Evolutionary conservation across 1,284 basidiomycete genomes (phyloP).

Genomic region (Tilletia setariae): DNA sequence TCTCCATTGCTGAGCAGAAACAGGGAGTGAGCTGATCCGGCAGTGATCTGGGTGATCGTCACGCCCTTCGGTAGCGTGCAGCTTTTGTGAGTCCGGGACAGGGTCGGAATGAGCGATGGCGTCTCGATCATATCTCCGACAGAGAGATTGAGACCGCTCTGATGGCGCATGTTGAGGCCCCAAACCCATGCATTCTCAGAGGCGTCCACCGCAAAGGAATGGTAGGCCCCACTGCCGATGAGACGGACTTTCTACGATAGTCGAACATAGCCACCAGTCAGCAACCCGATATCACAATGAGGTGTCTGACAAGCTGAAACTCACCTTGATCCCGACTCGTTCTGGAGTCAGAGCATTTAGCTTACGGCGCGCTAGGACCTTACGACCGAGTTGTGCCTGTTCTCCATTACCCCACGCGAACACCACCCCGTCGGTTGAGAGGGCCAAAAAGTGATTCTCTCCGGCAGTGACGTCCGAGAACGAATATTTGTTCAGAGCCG

Average conservation of each 20-base stretch:
- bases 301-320: background rate
- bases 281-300: background rate
- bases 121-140: constrained; percentile 62
- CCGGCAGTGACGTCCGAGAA: constrained; percentile 75
- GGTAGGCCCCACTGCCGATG: too few species aligned
- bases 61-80: too few species aligned
- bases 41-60: too few species aligned
- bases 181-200: constrained; percentile 80
- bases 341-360: constrained; percentile 74
- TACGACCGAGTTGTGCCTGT: constrained; percentile 76
- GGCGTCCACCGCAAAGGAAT: constrained; percentile 82
- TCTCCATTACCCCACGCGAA: constrained; percentile 78
- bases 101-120: constrained; percentile 70
- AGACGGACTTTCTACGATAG: constrained; percentile 66
- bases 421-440: constrained; percentile 78
- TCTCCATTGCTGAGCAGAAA: too few species aligned
- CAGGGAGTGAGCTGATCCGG: too few species aligned
- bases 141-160: constrained; percentile 63
- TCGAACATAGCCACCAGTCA: background rate
- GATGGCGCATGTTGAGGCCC: constrained; percentile 78
- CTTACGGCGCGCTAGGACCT: constrained; percentile 62
- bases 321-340: too few species aligned
- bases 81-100: too few species aligned
- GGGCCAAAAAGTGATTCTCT: constrained; percentile 78
- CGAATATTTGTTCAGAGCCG: too few species aligned